Evolutionary conservation across 2,329 filamentous ascomycete species (phyloP).

Genomic region (Mycosphaerella sp.): DNA sequence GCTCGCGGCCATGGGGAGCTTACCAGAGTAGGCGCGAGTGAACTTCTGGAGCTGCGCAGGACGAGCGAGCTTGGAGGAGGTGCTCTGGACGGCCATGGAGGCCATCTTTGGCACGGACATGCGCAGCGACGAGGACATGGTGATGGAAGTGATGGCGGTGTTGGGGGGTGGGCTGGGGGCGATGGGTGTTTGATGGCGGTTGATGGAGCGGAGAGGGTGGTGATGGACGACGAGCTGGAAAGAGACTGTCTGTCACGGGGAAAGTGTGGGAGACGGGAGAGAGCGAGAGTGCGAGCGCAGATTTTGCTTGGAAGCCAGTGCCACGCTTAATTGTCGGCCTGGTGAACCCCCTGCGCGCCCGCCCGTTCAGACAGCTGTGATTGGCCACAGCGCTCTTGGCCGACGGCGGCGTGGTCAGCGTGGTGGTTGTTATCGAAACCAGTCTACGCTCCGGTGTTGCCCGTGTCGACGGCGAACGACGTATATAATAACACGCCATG

Average conservation of each 20-base stretch:
- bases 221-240: slow-evolving; percentile 19
- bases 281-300: slow-evolving; percentile 18
- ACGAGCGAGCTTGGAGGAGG: slow-evolving; percentile 68
- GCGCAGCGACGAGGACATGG: slow-evolving; percentile 69
- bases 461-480: slow-evolving; percentile 8
- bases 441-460: slow-evolving; percentile 16
- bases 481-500: slow-evolving; percentile 16
- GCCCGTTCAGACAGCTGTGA: slow-evolving; percentile 15
- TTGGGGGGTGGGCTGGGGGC: slow-evolving; percentile 17
- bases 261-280: slow-evolving; percentile 25
- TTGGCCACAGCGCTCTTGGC: slow-evolving; percentile 21
- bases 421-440: slow-evolving; percentile 15
- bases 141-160: slow-evolving; percentile 48
- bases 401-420: slow-evolving; percentile 10
- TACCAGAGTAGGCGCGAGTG: slow-evolving; percentile 66
- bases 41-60: slow-evolving; percentile 55
- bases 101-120: slow-evolving; percentile 72
- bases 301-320: slow-evolving; percentile 23
- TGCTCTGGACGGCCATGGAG: slow-evolving; percentile 59
- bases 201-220: slow-evolving; percentile 14
- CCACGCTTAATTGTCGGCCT: slow-evolving; percentile 23
- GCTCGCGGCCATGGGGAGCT: slow-evolving; percentile 26
- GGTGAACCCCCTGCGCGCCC: slow-evolving; percentile 20
- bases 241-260: slow-evolving; percentile 27
- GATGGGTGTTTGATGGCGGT: slow-evolving; percentile 24